Conservation (phyloP, 305 asterid species). For the Fraxinus angustifolia region DNA sequence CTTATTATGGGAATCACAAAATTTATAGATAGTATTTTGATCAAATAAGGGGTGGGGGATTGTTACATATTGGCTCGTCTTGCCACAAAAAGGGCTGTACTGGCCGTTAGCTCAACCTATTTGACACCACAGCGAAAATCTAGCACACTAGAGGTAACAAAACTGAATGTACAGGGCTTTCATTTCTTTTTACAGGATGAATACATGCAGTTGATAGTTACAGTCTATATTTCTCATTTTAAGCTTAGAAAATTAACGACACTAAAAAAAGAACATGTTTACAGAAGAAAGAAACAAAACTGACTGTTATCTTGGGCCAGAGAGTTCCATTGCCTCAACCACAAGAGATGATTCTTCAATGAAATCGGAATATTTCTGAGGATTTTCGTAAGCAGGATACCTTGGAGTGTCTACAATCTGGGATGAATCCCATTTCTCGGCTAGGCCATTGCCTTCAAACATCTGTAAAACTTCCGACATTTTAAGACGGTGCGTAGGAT, state of each 20-base stretch:
- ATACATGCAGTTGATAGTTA: constrained; percentile 40
- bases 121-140: neutral
- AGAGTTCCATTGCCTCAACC: constrained; percentile 88
- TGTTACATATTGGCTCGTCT: neutral
- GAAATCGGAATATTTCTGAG: constrained; percentile 71
- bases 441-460: constrained; percentile 88
- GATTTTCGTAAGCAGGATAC: constrained; percentile 42
- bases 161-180: constrained; percentile 29
- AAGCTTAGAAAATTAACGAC: constrained; percentile 11
- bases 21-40: neutral
- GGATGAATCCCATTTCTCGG: constrained; percentile 91
- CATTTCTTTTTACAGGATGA: constrained; percentile 49
- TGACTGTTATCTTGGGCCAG: constrained; percentile 80
- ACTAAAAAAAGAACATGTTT: constrained; percentile 1
- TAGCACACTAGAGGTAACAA: constrained; percentile 18
- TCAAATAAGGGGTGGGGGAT: no score
- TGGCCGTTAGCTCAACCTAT: neutral
- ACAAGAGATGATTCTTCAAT: constrained; percentile 77
- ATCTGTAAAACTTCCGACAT: constrained; percentile 88
- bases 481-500: constrained; percentile 71
- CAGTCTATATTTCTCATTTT: constrained; percentile 19
- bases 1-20: neutral
- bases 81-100: neutral
- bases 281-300: neutral
- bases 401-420: constrained; percentile 56